Conservation (phyloP, 2,329 filamentous ascomycete genomes). For the Chrysoporthe puriensis region DNA sequence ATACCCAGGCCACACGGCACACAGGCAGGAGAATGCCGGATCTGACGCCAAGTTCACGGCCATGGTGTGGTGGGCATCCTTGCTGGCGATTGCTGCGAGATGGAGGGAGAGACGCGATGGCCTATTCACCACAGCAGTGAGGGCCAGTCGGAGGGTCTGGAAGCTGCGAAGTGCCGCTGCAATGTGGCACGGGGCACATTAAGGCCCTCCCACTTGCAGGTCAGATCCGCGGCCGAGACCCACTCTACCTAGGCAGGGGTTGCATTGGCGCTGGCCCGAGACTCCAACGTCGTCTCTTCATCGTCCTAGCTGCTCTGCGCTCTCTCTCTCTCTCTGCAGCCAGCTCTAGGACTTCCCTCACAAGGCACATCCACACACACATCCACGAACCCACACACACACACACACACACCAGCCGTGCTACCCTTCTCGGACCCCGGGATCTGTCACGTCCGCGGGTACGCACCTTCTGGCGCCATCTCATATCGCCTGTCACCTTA, state of each 20-base stretch:
- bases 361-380: slow-evolving; percentile 14
- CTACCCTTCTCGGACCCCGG: slow-evolving; percentile 12
- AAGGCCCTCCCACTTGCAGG: slow-evolving; percentile 23
- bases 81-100: background rate
- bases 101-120: background rate
- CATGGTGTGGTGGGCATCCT: slow-evolving; percentile 9
- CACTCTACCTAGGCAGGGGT: slow-evolving; percentile 19
- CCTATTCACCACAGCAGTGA: background rate
- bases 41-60: slow-evolving; percentile 2
- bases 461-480: slow-evolving; percentile 9
- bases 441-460: slow-evolving; percentile 18
- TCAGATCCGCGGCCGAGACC: slow-evolving; percentile 15
- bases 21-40: slow-evolving; percentile 7
- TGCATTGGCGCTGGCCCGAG: slow-evolving; percentile 11
- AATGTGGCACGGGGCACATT: slow-evolving; percentile 27
- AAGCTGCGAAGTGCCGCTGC: slow-evolving; percentile 20
- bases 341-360: background rate
- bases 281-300: slow-evolving; percentile 20
- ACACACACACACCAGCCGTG: slow-evolving; percentile 13
- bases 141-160: slow-evolving; percentile 14
- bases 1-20: slow-evolving; percentile 11
- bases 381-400: slow-evolving; percentile 16
- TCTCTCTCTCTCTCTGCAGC: slow-evolving; percentile 9
- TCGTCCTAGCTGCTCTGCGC: slow-evolving; percentile 3
- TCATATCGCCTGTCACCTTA: slow-evolving; percentile 12